Percentiles rank a stretch among this genome's conserved stretches.
These are phyloP conservation scores for Cutaneotrichosporon arboriforme DNA, from an alignment of 1,284 basidiomycete species.

Conservation along the genomic window DNA sequence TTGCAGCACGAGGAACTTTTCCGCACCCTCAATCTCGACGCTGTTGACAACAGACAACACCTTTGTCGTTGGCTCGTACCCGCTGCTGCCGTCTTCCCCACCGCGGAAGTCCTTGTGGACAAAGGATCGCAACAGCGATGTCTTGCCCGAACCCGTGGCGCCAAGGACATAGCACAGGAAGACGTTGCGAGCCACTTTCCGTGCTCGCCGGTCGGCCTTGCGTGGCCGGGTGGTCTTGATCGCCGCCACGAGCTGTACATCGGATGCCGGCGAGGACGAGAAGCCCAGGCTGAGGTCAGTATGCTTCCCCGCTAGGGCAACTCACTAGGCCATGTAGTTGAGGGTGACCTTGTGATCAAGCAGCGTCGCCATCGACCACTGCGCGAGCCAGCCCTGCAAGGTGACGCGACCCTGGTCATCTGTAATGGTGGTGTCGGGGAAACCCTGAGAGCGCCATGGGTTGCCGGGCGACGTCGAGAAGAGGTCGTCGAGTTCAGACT, in stretches of 20 bases:
- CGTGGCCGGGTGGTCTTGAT: conserved; percentile 73
- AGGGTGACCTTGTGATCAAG: conserved; percentile 86
- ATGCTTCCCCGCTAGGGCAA: conserved; percentile 17
- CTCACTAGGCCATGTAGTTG: conserved; percentile 83
- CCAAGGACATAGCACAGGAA: conserved; percentile 91
- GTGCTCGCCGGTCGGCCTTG: conserved; percentile 78
- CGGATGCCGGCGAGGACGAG: conserved; percentile 47
- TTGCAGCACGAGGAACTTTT: conserved; percentile 94
- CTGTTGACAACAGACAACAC: conserved; percentile 88
- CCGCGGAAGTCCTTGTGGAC: conserved; percentile 65
- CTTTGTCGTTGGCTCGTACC: conserved; percentile 82
- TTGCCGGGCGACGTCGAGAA: conserved; percentile 94
- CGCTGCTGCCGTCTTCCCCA: conserved; percentile 29
- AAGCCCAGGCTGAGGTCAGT: conserved; percentile 39
- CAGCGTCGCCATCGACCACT: conserved; percentile 99
- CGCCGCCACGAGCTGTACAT: conserved; percentile 60
- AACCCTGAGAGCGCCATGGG: conserved; percentile 79
- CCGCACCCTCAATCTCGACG: conserved; percentile 87
- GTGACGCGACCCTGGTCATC: conserved; percentile 88
- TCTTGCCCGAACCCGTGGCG: conserved; percentile 93
- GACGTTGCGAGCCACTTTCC: conserved; percentile 79
- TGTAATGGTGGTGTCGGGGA: conserved; percentile 83
- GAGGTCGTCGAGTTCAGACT: conserved; percentile 76
- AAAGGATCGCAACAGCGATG: conserved; percentile 75
- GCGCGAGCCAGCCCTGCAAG: conserved; percentile 93